Percentiles rank a stretch among this genome's conserved stretches.
These are phyloP conservation scores for Myxozyma neglecta DNA, from an alignment of 805 yeast species.

Conservation along the genomic window DNA sequence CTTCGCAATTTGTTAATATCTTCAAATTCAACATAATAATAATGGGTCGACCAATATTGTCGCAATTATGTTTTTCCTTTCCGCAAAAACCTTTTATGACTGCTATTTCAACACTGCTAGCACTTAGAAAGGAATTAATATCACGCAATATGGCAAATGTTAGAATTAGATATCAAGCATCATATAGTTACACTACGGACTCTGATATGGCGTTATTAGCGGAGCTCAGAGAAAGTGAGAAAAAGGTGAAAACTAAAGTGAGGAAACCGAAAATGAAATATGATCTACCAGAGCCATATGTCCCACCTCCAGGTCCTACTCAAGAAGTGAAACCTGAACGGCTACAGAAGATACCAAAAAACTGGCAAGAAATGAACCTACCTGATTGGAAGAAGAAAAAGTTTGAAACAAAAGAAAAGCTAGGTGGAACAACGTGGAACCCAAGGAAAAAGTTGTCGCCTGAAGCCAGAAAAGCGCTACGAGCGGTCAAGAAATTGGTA, in stretches of 20 bases:
- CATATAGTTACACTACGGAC: background rate
- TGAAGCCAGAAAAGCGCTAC: constrained; percentile 64
- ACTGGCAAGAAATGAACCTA: constrained; percentile 48
- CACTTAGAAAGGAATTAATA: too few species aligned
- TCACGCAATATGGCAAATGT: too few species aligned
- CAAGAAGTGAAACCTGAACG: background rate
- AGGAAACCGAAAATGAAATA: constrained; percentile 1
- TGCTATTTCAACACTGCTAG: too few species aligned
- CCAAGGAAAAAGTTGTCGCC: constrained; percentile 69
- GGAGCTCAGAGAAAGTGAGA: background rate
- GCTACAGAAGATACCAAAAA: constrained; percentile 41
- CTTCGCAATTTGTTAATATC: too few species aligned
- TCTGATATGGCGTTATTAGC: background rate
- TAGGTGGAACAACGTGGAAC: constrained; percentile 59
- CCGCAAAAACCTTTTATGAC: too few species aligned
- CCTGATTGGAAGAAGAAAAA: constrained; percentile 75
- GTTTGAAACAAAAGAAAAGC: constrained; percentile 60
- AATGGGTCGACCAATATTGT: too few species aligned
- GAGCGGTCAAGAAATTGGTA: constrained; percentile 52
- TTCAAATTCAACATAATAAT: too few species aligned
- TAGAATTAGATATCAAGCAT: background rate
- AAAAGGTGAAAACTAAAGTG: background rate
- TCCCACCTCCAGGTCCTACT: constrained; percentile 9
- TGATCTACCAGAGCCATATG: constrained; percentile 9
- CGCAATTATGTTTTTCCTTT: too few species aligned